Conservation (phyloP, 202 grass and related monocot genomes). For the Bolboschoenoplectus hybrid region DNA sequence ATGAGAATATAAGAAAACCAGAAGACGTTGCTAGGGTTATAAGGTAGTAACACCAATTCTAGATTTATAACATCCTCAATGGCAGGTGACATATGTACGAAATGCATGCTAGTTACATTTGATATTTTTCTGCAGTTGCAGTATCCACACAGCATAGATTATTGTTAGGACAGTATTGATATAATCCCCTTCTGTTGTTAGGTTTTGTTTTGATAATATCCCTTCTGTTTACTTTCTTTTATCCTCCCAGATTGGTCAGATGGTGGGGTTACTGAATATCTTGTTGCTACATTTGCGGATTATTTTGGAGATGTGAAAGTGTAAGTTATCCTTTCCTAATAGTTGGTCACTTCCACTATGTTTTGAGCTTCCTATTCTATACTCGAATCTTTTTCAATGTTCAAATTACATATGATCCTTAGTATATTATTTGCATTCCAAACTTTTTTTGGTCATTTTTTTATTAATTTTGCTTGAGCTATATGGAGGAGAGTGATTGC, state of each 20-base stretch:
- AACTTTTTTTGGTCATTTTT: not conserved
- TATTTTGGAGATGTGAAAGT: conserved; percentile 94
- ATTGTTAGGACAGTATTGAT: not conserved
- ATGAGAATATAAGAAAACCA: not conserved
- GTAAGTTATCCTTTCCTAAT: conserved; percentile 55
- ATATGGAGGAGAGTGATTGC: conserved; percentile 9
- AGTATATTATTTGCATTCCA: not conserved
- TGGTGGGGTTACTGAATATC: conserved; percentile 89
- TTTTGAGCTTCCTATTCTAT: not conserved
- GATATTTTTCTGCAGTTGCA: not conserved
- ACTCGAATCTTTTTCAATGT: not conserved
- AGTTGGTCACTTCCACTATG: conserved; percentile 15
- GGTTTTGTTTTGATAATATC: not conserved
- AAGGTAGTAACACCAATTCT: not conserved
- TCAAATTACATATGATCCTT: not conserved
- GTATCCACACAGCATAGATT: not conserved
- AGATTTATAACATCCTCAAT: not conserved
- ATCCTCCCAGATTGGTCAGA: conserved; percentile 75
- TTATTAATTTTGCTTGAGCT: conserved; percentile 25
- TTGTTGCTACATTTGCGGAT: conserved; percentile 87
- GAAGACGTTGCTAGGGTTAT: not conserved
- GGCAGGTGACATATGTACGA: not conserved
- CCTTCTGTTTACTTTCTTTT: conserved; percentile 34
- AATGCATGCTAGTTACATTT: conserved; percentile 5
- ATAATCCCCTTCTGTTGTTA: not conserved